Conservation (phyloP, 2,329 filamentous ascomycete species). For the Ceratocystis albifundus region DNA sequence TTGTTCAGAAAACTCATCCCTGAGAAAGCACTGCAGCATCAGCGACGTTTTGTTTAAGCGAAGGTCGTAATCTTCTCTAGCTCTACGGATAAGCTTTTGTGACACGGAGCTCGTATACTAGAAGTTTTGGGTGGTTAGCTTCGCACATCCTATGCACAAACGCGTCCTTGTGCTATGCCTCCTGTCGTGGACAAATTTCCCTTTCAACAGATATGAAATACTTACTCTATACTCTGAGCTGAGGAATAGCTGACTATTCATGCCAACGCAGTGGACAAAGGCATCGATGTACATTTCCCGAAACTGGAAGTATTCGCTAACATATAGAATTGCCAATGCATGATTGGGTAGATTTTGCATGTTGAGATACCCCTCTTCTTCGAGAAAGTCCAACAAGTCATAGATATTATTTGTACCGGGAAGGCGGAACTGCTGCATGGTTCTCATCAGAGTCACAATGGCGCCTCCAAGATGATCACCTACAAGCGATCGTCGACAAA, state of each 20-base stretch:
- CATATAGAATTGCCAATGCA: constrained; percentile 53
- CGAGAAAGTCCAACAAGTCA: constrained; percentile 54
- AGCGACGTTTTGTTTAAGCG: constrained; percentile 46
- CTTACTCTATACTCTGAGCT: constrained; percentile 52
- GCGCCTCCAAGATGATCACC: constrained; percentile 54
- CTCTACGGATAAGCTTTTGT: constrained; percentile 52
- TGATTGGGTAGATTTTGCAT: constrained; percentile 55
- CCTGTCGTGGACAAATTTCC: too few species aligned
- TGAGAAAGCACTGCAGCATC: constrained; percentile 55
- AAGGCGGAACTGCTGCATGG: constrained; percentile 51
- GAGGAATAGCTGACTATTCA: constrained; percentile 50
- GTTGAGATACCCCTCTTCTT: constrained; percentile 57
- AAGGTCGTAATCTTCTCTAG: constrained; percentile 53
- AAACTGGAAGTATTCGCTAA: constrained; percentile 55
- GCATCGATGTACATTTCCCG: constrained; percentile 59
- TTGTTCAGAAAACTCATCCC: constrained; percentile 56
- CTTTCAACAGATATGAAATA: constrained; percentile 18
- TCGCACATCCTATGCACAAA: constrained; percentile 4
- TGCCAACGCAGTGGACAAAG: constrained; percentile 67
- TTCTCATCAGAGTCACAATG: constrained; percentile 52
- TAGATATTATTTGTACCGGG: constrained; percentile 43
- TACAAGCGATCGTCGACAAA: constrained; percentile 54
- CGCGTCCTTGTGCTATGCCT: not conserved
- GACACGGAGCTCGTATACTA: constrained; percentile 39
- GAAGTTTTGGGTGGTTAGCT: not conserved